These are phyloP conservation scores for Chaetomium strumarium DNA, from an alignment of 2,329 filamentous ascomycete species.

Conservation along the genomic window DNA sequence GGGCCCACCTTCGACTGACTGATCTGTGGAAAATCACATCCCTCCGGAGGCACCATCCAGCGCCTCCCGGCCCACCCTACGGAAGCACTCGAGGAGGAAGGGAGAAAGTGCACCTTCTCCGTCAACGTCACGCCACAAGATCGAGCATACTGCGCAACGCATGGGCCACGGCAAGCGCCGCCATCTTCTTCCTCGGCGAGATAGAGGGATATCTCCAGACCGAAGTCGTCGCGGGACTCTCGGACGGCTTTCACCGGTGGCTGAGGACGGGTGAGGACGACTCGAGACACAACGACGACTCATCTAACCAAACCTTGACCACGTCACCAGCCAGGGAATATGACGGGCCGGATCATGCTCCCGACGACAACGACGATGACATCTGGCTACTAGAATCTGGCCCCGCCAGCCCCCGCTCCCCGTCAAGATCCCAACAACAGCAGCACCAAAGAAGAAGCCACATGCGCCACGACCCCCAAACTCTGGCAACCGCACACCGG, in stretches of 20 bases:
- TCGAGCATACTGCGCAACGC: constrained; percentile 67
- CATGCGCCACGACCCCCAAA: constrained; percentile 70
- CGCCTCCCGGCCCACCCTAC: constrained; percentile 59
- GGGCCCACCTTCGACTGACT: constrained; percentile 77
- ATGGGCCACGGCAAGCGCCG: constrained; percentile 85
- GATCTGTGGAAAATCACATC: constrained; percentile 81
- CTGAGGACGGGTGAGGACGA: constrained; percentile 45
- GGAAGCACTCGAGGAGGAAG: constrained; percentile 57
- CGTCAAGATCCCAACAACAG: constrained; percentile 15
- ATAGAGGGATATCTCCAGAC: constrained; percentile 84
- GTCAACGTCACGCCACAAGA: constrained; percentile 58
- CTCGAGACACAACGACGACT: constrained; percentile 20
- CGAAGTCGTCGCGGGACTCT: constrained; percentile 76
- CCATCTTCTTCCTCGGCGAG: constrained; percentile 84
- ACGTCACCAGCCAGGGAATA: constrained; percentile 3
- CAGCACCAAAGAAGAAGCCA: constrained; percentile 18
- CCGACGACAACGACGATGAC: constrained; percentile 31
- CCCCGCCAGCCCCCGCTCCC: constrained; percentile 14
- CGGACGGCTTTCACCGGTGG: constrained; percentile 75
- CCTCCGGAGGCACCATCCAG: constrained; percentile 69
- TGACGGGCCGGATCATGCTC: constrained; percentile 13
- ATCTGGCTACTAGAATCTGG: constrained; percentile 37
- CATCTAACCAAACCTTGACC: background rate
- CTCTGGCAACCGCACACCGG: constrained; percentile 72
- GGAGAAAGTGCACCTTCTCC: constrained; percentile 53